Percentiles rank a stretch among this genome's conserved stretches.
phyloP scores from a whole-genome alignment of 257 asterid species.

The Fraxinus americana region DNA sequence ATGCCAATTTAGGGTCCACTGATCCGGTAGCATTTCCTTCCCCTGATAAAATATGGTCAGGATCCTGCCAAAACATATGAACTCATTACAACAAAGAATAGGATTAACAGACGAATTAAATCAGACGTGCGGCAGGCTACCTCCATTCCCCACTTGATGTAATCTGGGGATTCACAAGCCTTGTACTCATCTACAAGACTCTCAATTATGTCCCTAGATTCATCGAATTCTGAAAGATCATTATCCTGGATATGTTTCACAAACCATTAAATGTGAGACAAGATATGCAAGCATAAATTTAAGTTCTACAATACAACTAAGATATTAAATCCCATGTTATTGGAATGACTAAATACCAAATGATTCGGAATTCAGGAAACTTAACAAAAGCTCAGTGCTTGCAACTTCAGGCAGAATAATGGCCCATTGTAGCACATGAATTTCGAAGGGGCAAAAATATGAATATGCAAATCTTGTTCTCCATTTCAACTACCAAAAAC shows the following conservation, averaged over 20 bases:
- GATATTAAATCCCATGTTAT: background rate
- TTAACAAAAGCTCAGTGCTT: background rate
- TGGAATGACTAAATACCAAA: background rate
- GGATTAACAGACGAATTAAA: background rate
- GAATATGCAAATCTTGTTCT: background rate
- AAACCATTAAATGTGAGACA: constrained; percentile 7
- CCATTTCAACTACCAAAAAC: background rate
- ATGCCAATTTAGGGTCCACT: constrained; percentile 60
- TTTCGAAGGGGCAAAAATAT: background rate
- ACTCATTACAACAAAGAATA: background rate
- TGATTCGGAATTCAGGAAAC: background rate
- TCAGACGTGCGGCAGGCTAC: constrained; percentile 32
- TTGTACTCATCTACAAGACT: constrained; percentile 98
- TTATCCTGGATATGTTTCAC: constrained; percentile 67
- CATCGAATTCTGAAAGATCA: constrained; percentile 98
- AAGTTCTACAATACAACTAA: background rate
- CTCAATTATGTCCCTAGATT: constrained; percentile 94
- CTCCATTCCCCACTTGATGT: constrained; percentile 99
- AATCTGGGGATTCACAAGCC: constrained; percentile 99
- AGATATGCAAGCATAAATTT: background rate
- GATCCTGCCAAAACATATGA: constrained; percentile 59
- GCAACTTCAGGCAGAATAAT: background rate
- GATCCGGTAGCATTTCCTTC: constrained; percentile 89
- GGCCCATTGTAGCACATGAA: background rate
- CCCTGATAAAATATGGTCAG: constrained; percentile 65